Base-by-base conservation (phyloP, 768 basidiomycete species). In the Termitomyces bulborhizus region DNA sequence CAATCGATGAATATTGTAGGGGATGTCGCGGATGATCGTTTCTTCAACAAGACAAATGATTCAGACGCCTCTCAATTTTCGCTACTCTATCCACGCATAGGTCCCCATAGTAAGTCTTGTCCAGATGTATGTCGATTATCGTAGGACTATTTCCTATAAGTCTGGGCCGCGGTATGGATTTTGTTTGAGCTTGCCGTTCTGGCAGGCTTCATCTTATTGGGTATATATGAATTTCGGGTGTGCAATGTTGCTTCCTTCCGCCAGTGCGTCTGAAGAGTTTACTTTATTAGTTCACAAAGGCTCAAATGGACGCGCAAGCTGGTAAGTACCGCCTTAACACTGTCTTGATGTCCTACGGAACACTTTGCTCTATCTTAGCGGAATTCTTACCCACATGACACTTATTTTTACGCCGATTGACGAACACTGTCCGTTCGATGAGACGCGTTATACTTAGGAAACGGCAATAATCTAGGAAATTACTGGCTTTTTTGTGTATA, bases 21-120 rank as follows among this genome's bases (percentile, higher is more conserved):
- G 94, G 94, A 98, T 65, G 86, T 95, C 44, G 83, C 91, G 43
- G 95, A 98, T 67, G 94, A 98, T 66, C 81, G 90, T 54, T 92
- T 95, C 72, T 97, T 95, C 71, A 90, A 93, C 65, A 96, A 96
- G 75, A 80, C 85, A 27, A 96, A 96, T 64, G 90, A 93, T 64
- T 93, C 92, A 1, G 94, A 96, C 65, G 90, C 90, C 56, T 91
- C 93, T 2, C 94, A 98, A 63, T 96, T 93, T 66, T 72, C 82
- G 16, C 72, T 93, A 44, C 67, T 98, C 50, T 93, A 77, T 69
- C 88, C 89, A 16, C 68, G 72, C 6, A 76, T 90, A 51, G 77
- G 81, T 40, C 78, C 89, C n/a, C 89, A 93, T 64, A 69, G 91
- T 90, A 69, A 57, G 81, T 56, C 37, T 45, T 18, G 24, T 47